A percentile compares a stretch with the other conserved stretches of the same genome.
Evolutionary conservation across 2,329 filamentous ascomycete genomes (phyloP).

Genomic region (Venturia nashicola): DNA sequence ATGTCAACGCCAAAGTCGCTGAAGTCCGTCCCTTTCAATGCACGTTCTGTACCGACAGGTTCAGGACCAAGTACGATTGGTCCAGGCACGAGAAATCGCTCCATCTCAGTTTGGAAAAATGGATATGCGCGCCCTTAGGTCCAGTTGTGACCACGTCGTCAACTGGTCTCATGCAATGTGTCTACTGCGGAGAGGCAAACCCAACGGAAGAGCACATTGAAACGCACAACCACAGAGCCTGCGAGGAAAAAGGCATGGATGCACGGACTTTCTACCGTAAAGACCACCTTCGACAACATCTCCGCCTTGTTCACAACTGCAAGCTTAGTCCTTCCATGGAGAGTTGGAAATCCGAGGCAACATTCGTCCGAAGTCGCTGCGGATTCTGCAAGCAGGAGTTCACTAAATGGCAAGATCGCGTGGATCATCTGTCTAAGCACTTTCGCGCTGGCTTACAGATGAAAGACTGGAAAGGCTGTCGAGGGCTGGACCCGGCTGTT

Average conservation of each 20-base stretch:
- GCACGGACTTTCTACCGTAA: slow-evolving; percentile 54
- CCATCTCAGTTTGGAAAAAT: slow-evolving; percentile 54
- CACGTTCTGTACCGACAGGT: slow-evolving; percentile 45
- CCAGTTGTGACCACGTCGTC: slow-evolving; percentile 42
- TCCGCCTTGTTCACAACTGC: slow-evolving; percentile 46
- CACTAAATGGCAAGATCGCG: slow-evolving; percentile 37
- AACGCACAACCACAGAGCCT: slow-evolving; percentile 47
- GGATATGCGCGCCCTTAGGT: slow-evolving; percentile 48
- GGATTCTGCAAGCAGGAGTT: slow-evolving; percentile 38
- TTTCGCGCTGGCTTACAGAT: slow-evolving; percentile 42
- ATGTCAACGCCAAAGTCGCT: slow-evolving; percentile 7
- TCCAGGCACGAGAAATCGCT: slow-evolving; percentile 52
- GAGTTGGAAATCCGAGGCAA: slow-evolving; percentile 47
- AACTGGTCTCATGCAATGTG: slow-evolving; percentile 45
- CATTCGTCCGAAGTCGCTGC: slow-evolving; percentile 41
- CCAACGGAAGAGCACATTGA: slow-evolving; percentile 45
- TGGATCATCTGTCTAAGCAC: slow-evolving; percentile 42
- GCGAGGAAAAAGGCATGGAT: slow-evolving; percentile 52
- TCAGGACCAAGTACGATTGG: slow-evolving; percentile 47
- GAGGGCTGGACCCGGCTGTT: slow-evolving; percentile 37
- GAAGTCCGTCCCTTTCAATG: slow-evolving; percentile 40
- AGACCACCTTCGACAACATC: slow-evolving; percentile 49
- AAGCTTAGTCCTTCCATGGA: slow-evolving; percentile 53
- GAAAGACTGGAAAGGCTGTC: slow-evolving; percentile 42
- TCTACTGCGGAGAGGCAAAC: slow-evolving; percentile 44